These are phyloP conservation scores for Candida coleopterorum DNA, from an alignment of 805 yeast species.

Conservation along the genomic window DNA sequence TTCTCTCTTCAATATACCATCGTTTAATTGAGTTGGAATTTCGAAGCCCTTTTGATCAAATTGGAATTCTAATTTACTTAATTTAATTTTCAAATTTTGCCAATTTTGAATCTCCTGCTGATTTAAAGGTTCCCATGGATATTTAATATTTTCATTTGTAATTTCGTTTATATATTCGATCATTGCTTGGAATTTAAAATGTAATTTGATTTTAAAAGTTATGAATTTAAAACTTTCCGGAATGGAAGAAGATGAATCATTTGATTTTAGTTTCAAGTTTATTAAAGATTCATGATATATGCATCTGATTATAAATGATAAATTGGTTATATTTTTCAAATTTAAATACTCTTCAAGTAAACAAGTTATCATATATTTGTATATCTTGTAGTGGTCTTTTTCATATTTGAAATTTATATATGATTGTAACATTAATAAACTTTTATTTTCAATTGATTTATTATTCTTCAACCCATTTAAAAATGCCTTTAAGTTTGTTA, in stretches of 20 bases:
- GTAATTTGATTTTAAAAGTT: constrained; percentile 9
- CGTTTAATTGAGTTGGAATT: not conserved
- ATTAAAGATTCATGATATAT: constrained; percentile 13
- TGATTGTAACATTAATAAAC: constrained; percentile 5
- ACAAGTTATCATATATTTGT: constrained; percentile 1
- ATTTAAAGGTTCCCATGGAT: constrained; percentile 6
- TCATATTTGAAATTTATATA: not conserved
- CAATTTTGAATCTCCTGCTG: constrained; percentile 9
- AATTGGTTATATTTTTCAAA: not conserved
- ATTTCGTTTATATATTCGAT: constrained; percentile 8
- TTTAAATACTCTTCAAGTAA: constrained; percentile 2
- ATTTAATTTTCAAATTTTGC: constrained; percentile 8
- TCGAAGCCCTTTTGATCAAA: not conserved
- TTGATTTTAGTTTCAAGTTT: constrained; percentile 11
- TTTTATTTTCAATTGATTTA: constrained; percentile 1
- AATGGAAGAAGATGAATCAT: constrained; percentile 6
- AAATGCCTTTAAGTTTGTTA: not conserved
- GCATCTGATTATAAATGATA: constrained; percentile 10
- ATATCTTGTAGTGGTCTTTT: constrained; percentile 3
- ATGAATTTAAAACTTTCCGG: constrained; percentile 17
- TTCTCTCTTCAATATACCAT: not conserved
- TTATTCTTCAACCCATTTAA: constrained; percentile 3
- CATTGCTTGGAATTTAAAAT: constrained; percentile 14
- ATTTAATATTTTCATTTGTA: not conserved
- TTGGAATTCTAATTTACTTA: not conserved